Conservation (phyloP, 441 rosid species). For the Populus hybrid region DNA sequence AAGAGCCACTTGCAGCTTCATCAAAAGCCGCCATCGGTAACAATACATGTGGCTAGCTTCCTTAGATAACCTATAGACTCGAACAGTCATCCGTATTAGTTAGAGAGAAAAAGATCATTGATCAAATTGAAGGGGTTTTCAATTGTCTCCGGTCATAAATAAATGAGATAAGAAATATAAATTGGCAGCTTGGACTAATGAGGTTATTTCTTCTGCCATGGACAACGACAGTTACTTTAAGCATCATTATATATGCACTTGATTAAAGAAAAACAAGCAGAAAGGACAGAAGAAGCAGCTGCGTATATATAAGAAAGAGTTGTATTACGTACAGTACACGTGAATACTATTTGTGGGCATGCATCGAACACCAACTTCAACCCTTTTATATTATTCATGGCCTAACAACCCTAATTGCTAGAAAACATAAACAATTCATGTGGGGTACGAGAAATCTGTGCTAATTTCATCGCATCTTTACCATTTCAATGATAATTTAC, state of each 20-base stretch:
- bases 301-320: constrained; percentile 4
- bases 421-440: constrained; percentile 17
- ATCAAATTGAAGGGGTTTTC: background rate
- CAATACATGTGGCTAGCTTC: background rate
- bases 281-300: constrained; percentile 12
- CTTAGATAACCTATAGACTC: background rate
- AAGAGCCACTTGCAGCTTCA: background rate
- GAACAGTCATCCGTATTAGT: background rate
- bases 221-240: constrained; percentile 30
- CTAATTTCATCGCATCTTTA: constrained; percentile 60
- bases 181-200: constrained; percentile 11
- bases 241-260: constrained; percentile 9
- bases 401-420: constrained; percentile 37
- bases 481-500: background rate
- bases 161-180: background rate
- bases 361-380: constrained; percentile 31
- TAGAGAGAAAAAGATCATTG: background rate
- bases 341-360: constrained; percentile 29
- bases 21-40: background rate
- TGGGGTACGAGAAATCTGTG: constrained; percentile 46
- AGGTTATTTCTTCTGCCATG: constrained; percentile 15
- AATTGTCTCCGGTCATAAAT: background rate
- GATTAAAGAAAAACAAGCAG: constrained; percentile 24
- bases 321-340: constrained; percentile 37
- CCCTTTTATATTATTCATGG: constrained; percentile 26